Base-by-base conservation (phyloP, 192 early-diverging fungal genomes). In the Thoreauomyces humboldtii region DNA sequence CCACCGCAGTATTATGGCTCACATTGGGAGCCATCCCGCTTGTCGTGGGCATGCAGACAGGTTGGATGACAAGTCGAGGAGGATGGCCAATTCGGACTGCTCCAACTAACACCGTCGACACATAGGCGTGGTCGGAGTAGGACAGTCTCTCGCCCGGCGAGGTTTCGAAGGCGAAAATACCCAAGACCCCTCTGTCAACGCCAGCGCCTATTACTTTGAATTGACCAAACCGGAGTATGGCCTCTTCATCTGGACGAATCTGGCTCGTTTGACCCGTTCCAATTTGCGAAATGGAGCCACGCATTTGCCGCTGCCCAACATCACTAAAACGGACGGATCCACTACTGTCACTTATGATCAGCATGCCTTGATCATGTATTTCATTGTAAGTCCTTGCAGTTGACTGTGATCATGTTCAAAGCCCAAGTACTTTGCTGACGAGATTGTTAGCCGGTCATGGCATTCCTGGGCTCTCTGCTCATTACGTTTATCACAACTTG, bases 231-330 rank as follows among this genome's bases (percentile, higher is more conserved):
- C 59, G 0, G 31, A 27, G n/a, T 44, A 50, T 34, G 67, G 67
- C n/a, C 48, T 54, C 27, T 69, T n/a, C 19, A 69, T 69, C 11
- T 69, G 67, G 67, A 69, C 48, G 27, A 52, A 52, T 32, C 41
- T 69, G 34, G 67, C 59, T 1, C 48, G 58, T 15, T 19, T 50
- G 11, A 62, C 46, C 14, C 67, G 67, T 17, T 9, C 54, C 0
- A 55, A 27, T 28, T 33, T 69, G 33, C 56, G 59, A 11, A 37
- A 61, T 51, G 67, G 67, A 21, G 19, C n/a, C 12, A 17, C 14
- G 9, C 34, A 60, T 60, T 11, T 62, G 4, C 67, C 65, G 0
- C 34, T 60, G 17, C 35, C 34, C 5, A 32, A 47, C 15, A 46
- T 6, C 19, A 41, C 55, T 2, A 17, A 53, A 17, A 25, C 27